Evolutionary conservation across 345 rosid species (phyloP), one percentile per base, ranked within the genome.

Genomic region (Eucalyptus rudis): DNA sequence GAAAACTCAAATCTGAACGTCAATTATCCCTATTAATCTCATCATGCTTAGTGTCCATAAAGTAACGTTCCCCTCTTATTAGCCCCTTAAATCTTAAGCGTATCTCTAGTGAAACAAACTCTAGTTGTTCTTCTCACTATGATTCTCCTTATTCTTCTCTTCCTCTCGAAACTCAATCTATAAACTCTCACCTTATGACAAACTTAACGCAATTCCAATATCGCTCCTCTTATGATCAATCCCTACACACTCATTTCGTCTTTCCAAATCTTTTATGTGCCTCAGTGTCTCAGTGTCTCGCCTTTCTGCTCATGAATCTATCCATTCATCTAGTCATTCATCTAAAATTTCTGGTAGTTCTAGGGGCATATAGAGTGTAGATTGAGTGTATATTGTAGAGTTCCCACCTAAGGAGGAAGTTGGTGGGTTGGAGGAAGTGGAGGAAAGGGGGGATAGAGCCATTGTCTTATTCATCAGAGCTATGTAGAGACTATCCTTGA

Each of bases 211-310:
- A 58, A 27, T 27, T 59, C 31, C 16, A 5, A 27, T 27, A 29
- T 29, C 3, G 16, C 68, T 59, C 68, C 68, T 59, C 68, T 59
- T 59, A 12, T 59, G 7, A 59, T 27, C 68, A 59, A 27, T 13
- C 31, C 15, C 16, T 27, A 12, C 3, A 13, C 68, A 27, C 33
- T 59, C 68, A 59, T 59, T 13, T 13, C 8, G 1, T 27, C 68
- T 27, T 31, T 27, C 15, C 16, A 59, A 12, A 13, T 59, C 15
- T 11, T 59, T 27, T 29, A 13, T 6, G 2, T 59, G 68, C 14
- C 31, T 59, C 1, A 5, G 4, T 27, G 31, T 59, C 68, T 59
- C 8, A 0, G 7, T 27, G 31, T 59, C 68, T 59, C 8, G 0
- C 68, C 8, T 59, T 27, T 59, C 8, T 7, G 0, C 31, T 29